A percentile compares a stretch with the other conserved stretches of the same genome.
phyloP scores from a whole-genome alignment of 305 asterid genomes.

The Rubia occidens region DNA sequence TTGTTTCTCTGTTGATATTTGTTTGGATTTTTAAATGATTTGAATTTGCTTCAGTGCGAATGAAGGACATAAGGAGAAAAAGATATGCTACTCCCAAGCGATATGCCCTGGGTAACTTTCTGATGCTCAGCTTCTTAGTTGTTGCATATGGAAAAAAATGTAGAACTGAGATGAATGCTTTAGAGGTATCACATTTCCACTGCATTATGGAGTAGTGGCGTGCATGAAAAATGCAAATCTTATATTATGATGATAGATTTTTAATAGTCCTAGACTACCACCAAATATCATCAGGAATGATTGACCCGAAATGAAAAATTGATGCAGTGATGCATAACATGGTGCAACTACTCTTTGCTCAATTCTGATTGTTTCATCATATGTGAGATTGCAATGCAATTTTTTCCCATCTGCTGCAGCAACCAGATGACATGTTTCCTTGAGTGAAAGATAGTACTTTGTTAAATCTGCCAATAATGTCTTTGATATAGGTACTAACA shows the following conservation, averaged over 20 bases:
- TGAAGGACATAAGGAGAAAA: conserved; percentile 52
- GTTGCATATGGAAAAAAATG: background rate
- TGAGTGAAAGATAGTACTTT: too few species aligned
- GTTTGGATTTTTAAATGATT: background rate
- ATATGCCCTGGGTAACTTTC: too few species aligned
- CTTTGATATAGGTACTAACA: too few species aligned
- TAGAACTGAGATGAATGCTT: background rate
- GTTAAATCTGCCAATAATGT: too few species aligned
- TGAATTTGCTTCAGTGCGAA: conserved; percentile 46
- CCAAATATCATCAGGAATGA: background rate
- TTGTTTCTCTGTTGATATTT: conserved; percentile 7
- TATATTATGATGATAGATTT: background rate
- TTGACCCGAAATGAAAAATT: background rate
- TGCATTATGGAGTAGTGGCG: background rate
- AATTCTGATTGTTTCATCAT: background rate
- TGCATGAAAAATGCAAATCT: background rate
- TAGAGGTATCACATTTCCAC: background rate
- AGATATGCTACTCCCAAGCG: conserved; percentile 22
- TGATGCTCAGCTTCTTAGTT: background rate
- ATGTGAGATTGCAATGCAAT: too few species aligned
- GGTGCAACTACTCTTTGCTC: background rate
- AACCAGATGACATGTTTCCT: background rate
- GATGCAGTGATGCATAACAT: background rate
- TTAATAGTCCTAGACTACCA: background rate
- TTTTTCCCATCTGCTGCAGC: background rate